Conservation (phyloP, 179 eudicot species). For the Camellia oleifera region DNA sequence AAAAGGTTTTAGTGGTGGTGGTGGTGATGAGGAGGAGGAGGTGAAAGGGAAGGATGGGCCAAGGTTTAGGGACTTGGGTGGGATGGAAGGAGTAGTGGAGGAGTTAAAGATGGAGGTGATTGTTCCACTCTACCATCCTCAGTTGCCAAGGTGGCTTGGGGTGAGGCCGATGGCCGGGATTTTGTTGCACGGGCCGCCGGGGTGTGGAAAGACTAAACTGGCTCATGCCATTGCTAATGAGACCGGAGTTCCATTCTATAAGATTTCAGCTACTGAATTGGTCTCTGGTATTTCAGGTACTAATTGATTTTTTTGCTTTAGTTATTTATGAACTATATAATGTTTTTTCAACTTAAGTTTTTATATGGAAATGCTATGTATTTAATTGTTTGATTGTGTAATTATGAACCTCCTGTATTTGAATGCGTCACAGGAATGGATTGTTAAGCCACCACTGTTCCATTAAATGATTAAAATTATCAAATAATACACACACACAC, state of each 20-base stretch:
- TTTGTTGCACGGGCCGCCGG: conserved; percentile 90
- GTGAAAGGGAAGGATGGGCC: conserved; percentile 48
- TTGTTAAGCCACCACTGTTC: no score
- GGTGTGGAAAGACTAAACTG: conserved; percentile 89
- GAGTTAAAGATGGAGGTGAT: conserved; percentile 69
- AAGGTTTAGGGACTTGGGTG: conserved; percentile 82
- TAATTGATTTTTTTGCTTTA: neutral
- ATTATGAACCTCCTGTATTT: neutral
- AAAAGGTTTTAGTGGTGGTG: conserved; percentile 22
- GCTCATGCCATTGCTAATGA: conserved; percentile 95
- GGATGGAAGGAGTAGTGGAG: conserved; percentile 57
- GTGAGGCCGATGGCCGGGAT: conserved; percentile 77
- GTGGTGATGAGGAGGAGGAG: conserved; percentile 30
- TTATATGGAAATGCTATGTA: neutral
- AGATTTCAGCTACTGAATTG: conserved; percentile 79
- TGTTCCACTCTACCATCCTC: conserved; percentile 65
- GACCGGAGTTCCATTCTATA: conserved; percentile 74
- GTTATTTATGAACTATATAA: neutral
- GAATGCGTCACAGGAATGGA: neutral
- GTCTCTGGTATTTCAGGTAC: conserved; percentile 93
- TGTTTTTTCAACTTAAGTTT: neutral
- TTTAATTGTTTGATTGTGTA: neutral
- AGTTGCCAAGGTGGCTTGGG: conserved; percentile 47
- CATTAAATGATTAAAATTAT: no score
- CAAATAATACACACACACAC: no score